phyloP scores from a whole-genome alignment of 345 rosid species.

The Eucalyptus polyanthemos region DNA sequence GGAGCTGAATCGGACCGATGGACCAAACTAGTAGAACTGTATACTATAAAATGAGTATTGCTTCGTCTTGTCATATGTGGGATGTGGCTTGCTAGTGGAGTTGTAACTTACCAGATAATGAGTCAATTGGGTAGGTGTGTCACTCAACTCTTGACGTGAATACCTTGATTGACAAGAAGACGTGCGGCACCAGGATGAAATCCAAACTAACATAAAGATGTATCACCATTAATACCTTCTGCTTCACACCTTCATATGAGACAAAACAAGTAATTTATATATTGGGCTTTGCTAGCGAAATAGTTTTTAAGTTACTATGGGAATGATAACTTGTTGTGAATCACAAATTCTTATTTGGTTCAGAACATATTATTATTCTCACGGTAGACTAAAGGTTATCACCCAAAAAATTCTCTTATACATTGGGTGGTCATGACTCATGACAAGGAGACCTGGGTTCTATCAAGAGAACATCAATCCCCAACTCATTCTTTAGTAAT shows the following conservation, averaged over 20 bases:
- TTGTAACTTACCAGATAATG: background rate
- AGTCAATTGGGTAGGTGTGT: background rate
- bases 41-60: background rate
- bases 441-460: background rate
- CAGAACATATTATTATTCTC: accelerated
- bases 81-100: background rate
- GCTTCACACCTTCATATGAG: background rate
- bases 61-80: background rate
- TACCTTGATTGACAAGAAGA: background rate
- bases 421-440: too few relatives aligned
- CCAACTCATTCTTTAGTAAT: conserved; percentile 55
- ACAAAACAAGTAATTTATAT: background rate
- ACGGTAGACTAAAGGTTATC: too few relatives aligned
- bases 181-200: background rate
- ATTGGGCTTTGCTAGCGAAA: too few relatives aligned
- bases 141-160: background rate
- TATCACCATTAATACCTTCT: background rate
- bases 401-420: too few relatives aligned
- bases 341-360: too few relatives aligned
- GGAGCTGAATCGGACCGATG: background rate
- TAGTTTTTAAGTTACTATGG: accelerated
- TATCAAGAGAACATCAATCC: conserved; percentile 43
- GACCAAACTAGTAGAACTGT: background rate
- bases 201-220: background rate
- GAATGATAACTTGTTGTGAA: too few relatives aligned